Base-by-base conservation (phyloP, 2,329 filamentous ascomycete species). In the Aspergillus hortae region DNA sequence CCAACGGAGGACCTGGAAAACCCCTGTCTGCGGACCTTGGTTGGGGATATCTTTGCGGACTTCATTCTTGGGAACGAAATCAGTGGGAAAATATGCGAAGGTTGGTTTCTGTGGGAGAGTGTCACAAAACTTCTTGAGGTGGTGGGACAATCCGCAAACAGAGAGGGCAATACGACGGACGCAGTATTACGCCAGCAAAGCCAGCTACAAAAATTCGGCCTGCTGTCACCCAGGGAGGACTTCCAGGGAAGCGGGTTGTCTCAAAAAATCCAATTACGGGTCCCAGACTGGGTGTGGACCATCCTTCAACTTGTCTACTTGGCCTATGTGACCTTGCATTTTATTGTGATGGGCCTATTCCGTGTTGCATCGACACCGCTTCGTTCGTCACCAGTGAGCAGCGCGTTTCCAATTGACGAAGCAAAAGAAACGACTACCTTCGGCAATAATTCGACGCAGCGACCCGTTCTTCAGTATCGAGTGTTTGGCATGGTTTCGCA, bases 1-100 rank as follows among this genome's bases (percentile, higher is more conserved):
- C 94, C 94, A 9, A 94, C 91, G 14, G 92, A 97, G 65, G 92
- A 97, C 68, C 77, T 97, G 36, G 85, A 92, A 64, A 97, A 96
- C 68, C 84, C 84, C 49, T 95, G 90, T 68, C 78, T 97, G 63
- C 87, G 89, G 51, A 82, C 89, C 33, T 78, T 99, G 56, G 87
- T 96, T 56, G 85, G 86, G 49, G 90, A 96, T 72, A 88, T 97
- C 58, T 80, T 97, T 56, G 89, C 91, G 6, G 91, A 96, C 71
- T 85, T 95, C 68, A 89, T 97, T 56, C 79, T 99, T 58, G 90
- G 90, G 56, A 91, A 90, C 61, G 81, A 88, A 52, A 79, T 96
- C 62, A 85, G 86, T 62, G 88, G 87, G 63, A 95, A 88, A 68
- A 80, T 88, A 38, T 90, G 88, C 60, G 87, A 97, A 72, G 89